A percentile compares a stretch with the other conserved stretches of the same genome.
Conservation (phyloP, 371 early-diverging fungal species). For the Dichotomocladium elegans region DNA sequence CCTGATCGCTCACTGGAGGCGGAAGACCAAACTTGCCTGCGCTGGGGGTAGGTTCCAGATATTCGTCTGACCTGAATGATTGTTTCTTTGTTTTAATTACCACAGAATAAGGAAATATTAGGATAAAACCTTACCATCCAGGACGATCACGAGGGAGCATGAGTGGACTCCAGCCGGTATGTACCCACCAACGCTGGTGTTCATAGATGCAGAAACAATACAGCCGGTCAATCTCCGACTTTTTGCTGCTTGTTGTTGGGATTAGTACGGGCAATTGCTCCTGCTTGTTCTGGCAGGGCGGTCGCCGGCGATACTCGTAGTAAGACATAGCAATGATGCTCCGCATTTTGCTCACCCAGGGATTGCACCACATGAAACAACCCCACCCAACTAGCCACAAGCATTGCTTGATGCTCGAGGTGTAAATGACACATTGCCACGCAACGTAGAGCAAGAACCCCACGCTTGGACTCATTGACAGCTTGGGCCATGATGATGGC, state of each 20-base stretch:
- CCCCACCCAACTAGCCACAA: constrained; percentile 1
- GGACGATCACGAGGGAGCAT: constrained; percentile 23
- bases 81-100: neutral
- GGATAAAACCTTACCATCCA: constrained; percentile 17
- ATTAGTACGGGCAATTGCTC: neutral
- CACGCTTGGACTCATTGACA: neutral
- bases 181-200: constrained; percentile 32
- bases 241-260: neutral
- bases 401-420: neutral
- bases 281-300: neutral
- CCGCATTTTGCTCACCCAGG: constrained; percentile 5
- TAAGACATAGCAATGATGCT: neutral
- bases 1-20: constrained; percentile 3
- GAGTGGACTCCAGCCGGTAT: constrained; percentile 18
- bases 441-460: neutral
- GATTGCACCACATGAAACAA: constrained; percentile 5
- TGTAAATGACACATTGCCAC: constrained; percentile 1
- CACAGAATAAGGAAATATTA: neutral
- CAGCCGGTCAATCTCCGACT: constrained; percentile 5
- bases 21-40: constrained; percentile 19
- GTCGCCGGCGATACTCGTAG: neutral
- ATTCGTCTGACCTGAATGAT: constrained; percentile 20
- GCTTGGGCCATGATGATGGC: neutral
- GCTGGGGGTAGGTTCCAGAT: constrained; percentile 17
- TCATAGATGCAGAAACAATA: constrained; percentile 24